Evolutionary conservation across 371 early-diverging fungal genomes (phyloP), one percentile per base, ranked within the genome.

Genomic region (Haplosporangium sp.): DNA sequence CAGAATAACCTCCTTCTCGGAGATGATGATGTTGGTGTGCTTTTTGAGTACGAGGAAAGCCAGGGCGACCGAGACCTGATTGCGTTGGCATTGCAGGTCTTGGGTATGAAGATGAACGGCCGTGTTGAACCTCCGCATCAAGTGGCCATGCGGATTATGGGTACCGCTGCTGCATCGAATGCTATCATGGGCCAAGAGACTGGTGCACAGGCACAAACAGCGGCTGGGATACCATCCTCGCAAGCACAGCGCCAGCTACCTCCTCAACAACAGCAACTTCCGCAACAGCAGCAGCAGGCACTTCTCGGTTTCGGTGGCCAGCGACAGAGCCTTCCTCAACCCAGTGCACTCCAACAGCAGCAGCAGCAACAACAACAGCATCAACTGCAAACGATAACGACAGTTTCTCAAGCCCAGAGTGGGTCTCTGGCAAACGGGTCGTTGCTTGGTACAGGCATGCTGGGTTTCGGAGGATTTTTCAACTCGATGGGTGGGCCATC

Each of bases 41-140:
- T 91, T 46, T 87, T 85, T 29, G 92, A 92, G 48, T 85, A 89
- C 54, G 90, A 92, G 41, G 77, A 76, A 42, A 67, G 59, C 50
- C 66, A 76, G 23, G 77, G 67, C 37, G 95, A 96, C 55, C 87
- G 91, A 45, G 93, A 93, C 36, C 71, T 96, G 51, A 87, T 94
- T 76, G 94, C 93, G 61, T 83, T 96, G 41, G 93, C 94, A 2
- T 68, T 96, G 62, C 94, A 95, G 59, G 93, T 95, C 0, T 86
- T 94, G 6, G 94, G 94, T 5, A 80, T 95, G 68, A 86, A 92
- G 74, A 92, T 91, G 90, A 91, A 89, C 6, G 92, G 92, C 10
- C 87, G 87, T 70, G 82, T 92, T 36, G 92, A 90, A 55, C 88
- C 89, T 60, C 89, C 91, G 2, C 83, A 89, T 29, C 86, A 87